Conservation (phyloP, 176 grass and related monocot species). For the Pontederia paniculata region DNA sequence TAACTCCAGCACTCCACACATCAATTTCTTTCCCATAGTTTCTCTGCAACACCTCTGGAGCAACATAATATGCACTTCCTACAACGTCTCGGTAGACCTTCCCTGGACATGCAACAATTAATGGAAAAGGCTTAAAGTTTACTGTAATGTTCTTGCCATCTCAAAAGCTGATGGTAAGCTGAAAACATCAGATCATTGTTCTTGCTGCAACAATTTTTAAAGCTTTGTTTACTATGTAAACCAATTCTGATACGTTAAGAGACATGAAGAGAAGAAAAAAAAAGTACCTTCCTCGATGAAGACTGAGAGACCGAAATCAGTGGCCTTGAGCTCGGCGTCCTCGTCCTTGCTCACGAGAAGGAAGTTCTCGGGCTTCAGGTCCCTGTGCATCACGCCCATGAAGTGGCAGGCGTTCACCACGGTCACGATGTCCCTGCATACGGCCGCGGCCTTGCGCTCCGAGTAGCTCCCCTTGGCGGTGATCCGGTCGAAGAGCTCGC, state of each 20-base stretch:
- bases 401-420: constrained; percentile 32
- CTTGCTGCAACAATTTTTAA: no score
- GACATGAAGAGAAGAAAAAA: not conserved
- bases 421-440: constrained; percentile 22
- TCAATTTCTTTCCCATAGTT: constrained; percentile 8
- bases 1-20: constrained; percentile 4
- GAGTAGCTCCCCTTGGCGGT: constrained; percentile 25
- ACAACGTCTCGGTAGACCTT: constrained; percentile 4
- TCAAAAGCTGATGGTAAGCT: not conserved
- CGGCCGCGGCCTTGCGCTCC: constrained; percentile 17
- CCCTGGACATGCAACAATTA: not conserved
- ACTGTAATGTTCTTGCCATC: not conserved
- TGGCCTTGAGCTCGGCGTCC: constrained; percentile 24
- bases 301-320: constrained; percentile 31
- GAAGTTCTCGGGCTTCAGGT: constrained; percentile 38
- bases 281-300: constrained; percentile 28
- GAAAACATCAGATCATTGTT: no score
- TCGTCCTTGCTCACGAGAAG: constrained; percentile 24
- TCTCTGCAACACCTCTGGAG: not conserved
- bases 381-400: constrained; percentile 35
- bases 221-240: no score
- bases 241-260: no score
- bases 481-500: constrained; percentile 36
- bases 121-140: not conserved
- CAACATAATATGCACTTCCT: constrained; percentile 5